Conservation (phyloP, 352 stramenopile genomes). For the Peronospora belbahrii region DNA sequence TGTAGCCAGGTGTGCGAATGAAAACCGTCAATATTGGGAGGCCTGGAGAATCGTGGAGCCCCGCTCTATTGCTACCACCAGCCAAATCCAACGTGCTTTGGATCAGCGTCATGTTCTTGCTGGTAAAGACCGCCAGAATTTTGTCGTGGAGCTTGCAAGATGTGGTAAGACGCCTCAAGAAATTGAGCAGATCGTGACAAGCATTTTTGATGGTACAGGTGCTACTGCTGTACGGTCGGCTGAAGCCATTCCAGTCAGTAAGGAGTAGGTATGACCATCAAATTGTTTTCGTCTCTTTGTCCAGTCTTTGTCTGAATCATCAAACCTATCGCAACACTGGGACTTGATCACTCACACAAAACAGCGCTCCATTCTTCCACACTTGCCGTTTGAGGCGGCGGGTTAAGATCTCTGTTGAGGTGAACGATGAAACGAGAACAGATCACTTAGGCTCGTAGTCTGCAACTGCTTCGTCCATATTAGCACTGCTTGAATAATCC, state of each 20-base stretch:
- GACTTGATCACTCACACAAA: no score
- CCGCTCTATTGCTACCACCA: not conserved
- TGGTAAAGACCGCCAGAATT: slow-evolving; percentile 9
- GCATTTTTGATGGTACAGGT: slow-evolving; percentile 15
- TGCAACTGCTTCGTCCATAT: no score
- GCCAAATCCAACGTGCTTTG: not conserved
- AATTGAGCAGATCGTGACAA: slow-evolving; percentile 25
- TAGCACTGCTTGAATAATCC: no score
- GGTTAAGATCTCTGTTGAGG: no score
- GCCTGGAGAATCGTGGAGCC: slow-evolving; percentile 25
- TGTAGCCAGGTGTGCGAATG: slow-evolving; percentile 18
- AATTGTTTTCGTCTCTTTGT: no score
- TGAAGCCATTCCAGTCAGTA: slow-evolving; percentile 8
- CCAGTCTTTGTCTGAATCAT: no score
- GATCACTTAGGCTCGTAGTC: no score
- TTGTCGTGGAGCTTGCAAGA: slow-evolving; percentile 24
- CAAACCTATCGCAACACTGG: no score
- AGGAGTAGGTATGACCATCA: no score
- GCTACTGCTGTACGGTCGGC: not conserved
- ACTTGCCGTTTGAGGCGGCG: no score
- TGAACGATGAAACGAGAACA: no score
- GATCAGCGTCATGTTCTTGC: slow-evolving; percentile 1
- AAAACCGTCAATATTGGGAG: slow-evolving; percentile 13
- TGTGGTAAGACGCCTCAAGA: slow-evolving; percentile 20
- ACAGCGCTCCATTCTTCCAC: no score